These are phyloP conservation scores for Pichia exigua DNA, from an alignment of 805 yeast species.

Conservation along the genomic window DNA sequence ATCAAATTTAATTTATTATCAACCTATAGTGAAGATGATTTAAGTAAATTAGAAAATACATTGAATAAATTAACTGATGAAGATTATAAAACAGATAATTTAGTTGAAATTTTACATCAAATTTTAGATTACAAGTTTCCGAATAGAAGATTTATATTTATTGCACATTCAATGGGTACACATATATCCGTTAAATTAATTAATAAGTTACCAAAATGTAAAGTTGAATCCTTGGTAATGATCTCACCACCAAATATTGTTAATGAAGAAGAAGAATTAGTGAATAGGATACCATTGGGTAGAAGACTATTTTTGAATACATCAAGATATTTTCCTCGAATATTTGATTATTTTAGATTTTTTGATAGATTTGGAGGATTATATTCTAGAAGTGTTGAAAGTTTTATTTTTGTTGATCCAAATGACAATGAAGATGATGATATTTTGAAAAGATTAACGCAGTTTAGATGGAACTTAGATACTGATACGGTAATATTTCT, in stretches of 20 bases:
- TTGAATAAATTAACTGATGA: constrained; percentile 29
- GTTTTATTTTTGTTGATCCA: constrained; percentile 37
- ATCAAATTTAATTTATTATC: constrained; percentile 18
- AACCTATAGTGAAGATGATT: constrained; percentile 15
- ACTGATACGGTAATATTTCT: constrained; percentile 47
- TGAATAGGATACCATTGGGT: constrained; percentile 13
- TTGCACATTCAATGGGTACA: constrained; percentile 55
- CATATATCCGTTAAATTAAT: constrained; percentile 37
- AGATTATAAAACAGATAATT: constrained; percentile 36
- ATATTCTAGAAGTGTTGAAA: constrained; percentile 48
- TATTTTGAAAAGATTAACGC: constrained; percentile 40
- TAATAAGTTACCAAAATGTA: constrained; percentile 29
- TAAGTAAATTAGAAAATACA: constrained; percentile 20
- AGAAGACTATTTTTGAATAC: constrained; percentile 20
- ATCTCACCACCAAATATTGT: constrained; percentile 38
- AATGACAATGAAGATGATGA: constrained; percentile 13
- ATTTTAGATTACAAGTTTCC: constrained; percentile 35
- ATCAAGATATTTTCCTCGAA: constrained; percentile 33
- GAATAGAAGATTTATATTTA: constrained; percentile 34
- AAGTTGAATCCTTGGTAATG: constrained; percentile 41
- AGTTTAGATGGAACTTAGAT: constrained; percentile 66
- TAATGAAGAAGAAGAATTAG: background rate
- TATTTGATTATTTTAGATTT: constrained; percentile 49
- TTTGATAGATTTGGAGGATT: constrained; percentile 60
- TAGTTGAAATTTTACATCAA: constrained; percentile 33